phyloP scores from a whole-genome alignment of 139 green algal species.

The Chlorella sp. region DNA sequence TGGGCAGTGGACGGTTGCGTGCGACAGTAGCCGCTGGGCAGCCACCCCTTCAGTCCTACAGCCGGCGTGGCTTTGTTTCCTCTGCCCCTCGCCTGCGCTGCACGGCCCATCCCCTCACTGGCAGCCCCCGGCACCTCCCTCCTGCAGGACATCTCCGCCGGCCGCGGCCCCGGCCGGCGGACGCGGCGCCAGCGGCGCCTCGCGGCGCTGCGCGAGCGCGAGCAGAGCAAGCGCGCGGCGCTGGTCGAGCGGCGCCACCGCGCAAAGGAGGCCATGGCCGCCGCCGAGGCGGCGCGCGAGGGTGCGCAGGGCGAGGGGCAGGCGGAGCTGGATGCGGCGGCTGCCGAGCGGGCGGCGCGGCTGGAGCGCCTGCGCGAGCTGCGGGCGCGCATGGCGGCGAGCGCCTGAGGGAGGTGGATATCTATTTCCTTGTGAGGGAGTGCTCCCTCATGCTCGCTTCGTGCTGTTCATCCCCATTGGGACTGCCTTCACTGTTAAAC shows the following conservation, averaged over 20 bases:
- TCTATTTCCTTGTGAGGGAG: too few relatives aligned
- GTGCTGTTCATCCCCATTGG: too few relatives aligned
- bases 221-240: slow-evolving; percentile 6
- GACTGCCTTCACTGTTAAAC: too few relatives aligned
- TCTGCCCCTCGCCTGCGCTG: neutral
- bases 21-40: too few relatives aligned
- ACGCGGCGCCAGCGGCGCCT: slow-evolving; percentile 19
- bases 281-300: neutral
- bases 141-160: slow-evolving; percentile 7
- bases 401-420: neutral
- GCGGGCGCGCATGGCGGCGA: slow-evolving; percentile 3
- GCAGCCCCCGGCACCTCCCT: neutral
- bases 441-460: too few relatives aligned
- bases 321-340: neutral
- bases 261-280: slow-evolving; percentile 4
- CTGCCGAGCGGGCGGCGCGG: slow-evolving; percentile 1
- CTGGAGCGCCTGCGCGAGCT: slow-evolving; percentile 16
- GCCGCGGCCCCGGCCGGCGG: slow-evolving; percentile 30
- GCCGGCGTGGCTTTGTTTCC: neutral
- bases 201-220: slow-evolving; percentile 1
- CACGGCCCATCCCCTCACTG: neutral
- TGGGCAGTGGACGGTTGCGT: too few relatives aligned
- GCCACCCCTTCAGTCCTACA: too few relatives aligned
- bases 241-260: slow-evolving; percentile 10
- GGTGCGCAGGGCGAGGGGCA: neutral